phyloP scores from a whole-genome alignment of 176 grass and related monocot genomes.

The Aegilops longissima region DNA sequence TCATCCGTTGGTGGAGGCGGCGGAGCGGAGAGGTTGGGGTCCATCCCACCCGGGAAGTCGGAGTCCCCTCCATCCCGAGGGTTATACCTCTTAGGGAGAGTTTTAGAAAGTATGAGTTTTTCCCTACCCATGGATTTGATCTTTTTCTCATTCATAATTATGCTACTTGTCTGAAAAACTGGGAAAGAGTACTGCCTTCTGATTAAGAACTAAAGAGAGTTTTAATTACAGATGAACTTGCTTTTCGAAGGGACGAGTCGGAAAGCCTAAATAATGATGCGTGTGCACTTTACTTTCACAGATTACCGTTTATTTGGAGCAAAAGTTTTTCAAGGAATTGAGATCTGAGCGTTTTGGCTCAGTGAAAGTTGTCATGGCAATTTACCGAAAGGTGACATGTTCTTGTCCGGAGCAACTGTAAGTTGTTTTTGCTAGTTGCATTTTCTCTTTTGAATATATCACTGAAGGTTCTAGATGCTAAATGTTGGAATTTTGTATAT shows the following conservation, averaged over 20 bases:
- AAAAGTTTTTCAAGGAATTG: conserved; percentile 89
- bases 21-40: no score
- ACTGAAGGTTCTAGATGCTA: neutral
- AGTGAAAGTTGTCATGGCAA: conserved; percentile 89
- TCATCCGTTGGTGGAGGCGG: no score
- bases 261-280: conserved; percentile 12
- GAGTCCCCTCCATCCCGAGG: neutral
- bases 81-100: neutral
- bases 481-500: neutral
- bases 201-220: neutral
- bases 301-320: conserved; percentile 93
- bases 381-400: conserved; percentile 88
- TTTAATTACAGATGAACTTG: neutral
- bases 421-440: conserved; percentile 52
- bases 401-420: conserved; percentile 98
- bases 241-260: neutral
- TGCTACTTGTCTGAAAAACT: neutral
- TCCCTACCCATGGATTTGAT: neutral
- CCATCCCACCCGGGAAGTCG: no score
- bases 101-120: neutral
- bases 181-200: neutral
- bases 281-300: conserved; percentile 31
- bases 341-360: conserved; percentile 79
- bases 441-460: conserved; percentile 24
- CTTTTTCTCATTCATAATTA: neutral